Evolutionary conservation across 176 grass and related monocot genomes (phyloP).

Genomic region (Musa itinerans): DNA sequence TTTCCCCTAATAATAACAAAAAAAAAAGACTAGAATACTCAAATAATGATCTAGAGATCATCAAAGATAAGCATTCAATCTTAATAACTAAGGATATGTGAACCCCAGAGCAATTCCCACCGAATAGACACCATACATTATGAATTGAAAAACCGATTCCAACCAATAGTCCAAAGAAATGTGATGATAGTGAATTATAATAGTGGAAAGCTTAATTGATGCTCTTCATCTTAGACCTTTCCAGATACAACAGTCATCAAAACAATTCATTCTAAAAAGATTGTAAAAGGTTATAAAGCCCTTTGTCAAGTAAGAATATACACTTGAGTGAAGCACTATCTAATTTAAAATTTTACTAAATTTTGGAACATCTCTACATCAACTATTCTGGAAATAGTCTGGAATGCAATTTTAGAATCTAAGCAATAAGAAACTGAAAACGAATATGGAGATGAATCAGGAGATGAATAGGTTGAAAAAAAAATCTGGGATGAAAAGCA

Average conservation of each 20-base stretch:
- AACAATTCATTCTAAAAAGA: not conserved
- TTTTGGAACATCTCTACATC: no score
- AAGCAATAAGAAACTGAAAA: not conserved
- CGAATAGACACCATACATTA: no score
- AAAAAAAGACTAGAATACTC: not conserved
- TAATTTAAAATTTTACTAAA: no score
- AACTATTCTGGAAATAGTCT: not conserved
- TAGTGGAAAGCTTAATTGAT: no score
- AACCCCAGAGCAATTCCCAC: no score
- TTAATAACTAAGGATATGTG: no score
- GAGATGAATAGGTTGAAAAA: slow-evolving; percentile 6
- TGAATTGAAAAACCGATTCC: no score
- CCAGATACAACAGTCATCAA: not conserved
- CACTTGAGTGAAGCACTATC: not conserved
- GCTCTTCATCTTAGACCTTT: no score
- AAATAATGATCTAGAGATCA: not conserved
- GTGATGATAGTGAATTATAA: no score
- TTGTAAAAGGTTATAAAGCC: not conserved
- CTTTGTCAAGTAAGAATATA: not conserved
- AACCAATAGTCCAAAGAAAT: no score
- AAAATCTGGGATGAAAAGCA: not conserved
- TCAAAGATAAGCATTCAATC: no score
- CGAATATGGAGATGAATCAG: not conserved
- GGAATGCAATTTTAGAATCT: not conserved
- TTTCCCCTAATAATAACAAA: not conserved